A percentile compares a stretch with the other conserved stretches of the same genome.
phyloP scores from a whole-genome alignment of 2,329 filamentous ascomycete species.

The Tolypocladium amazonense region DNA sequence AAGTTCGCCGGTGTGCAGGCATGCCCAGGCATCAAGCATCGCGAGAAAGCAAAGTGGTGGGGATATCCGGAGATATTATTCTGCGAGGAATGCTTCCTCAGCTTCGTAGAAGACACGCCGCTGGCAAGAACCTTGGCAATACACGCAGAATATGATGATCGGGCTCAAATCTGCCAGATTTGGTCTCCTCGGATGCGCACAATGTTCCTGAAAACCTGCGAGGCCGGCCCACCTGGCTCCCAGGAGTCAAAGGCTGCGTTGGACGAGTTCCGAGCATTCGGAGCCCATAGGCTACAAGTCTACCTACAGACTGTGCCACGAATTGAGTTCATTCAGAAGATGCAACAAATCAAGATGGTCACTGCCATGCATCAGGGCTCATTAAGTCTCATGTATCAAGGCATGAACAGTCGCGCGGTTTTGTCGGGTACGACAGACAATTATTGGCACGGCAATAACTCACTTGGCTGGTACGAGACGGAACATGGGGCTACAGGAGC shows the following conservation, averaged over 20 bases:
- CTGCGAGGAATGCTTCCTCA: constrained; percentile 22
- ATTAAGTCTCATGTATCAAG: constrained; percentile 21
- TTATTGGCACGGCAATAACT: constrained; percentile 20
- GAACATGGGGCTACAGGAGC: constrained; percentile 20
- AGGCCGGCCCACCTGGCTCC: constrained; percentile 13
- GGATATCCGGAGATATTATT: constrained; percentile 21
- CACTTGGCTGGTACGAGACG: constrained; percentile 24
- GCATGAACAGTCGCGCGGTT: constrained; percentile 16
- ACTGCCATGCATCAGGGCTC: constrained; percentile 22
- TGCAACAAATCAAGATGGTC: constrained; percentile 19
- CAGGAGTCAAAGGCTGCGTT: constrained; percentile 13
- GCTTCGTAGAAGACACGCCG: constrained; percentile 16
- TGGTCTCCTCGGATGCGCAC: constrained; percentile 28
- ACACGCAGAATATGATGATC: constrained; percentile 12
- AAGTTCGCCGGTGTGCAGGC: constrained; percentile 15
- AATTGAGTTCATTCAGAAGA: constrained; percentile 14
- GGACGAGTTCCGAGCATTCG: constrained; percentile 16
- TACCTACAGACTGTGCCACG: constrained; percentile 18
- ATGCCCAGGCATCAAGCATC: constrained; percentile 17
- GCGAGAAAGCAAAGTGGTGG: constrained; percentile 19
- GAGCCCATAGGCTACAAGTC: constrained; percentile 13
- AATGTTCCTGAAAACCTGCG: constrained; percentile 21
- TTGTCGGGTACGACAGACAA: constrained; percentile 17
- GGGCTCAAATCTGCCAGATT: constrained; percentile 20
- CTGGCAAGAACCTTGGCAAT: constrained; percentile 14